phyloP scores from a whole-genome alignment of 345 rosid genomes.

The Aethionema arabicum region DNA sequence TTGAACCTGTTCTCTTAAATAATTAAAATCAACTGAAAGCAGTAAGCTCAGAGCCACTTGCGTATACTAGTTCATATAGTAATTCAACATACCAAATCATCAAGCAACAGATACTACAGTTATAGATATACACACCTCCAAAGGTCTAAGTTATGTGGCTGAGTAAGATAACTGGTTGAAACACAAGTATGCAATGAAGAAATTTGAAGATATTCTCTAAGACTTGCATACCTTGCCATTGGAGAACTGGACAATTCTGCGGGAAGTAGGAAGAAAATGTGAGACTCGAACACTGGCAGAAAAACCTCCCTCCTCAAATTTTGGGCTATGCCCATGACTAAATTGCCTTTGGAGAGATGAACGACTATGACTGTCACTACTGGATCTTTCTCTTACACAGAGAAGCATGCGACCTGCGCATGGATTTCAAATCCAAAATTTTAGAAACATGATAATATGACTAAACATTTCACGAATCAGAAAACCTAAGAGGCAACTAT shows the following conservation, averaged over 20 bases:
- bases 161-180: neutral
- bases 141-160: neutral
- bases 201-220: slow-evolving; percentile 10
- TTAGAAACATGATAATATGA: no score
- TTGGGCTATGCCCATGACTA: slow-evolving; percentile 41
- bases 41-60: slow-evolving; percentile 16
- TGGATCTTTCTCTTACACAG: slow-evolving; percentile 46
- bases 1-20: slow-evolving; percentile 1
- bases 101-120: neutral
- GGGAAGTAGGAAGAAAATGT: slow-evolving; percentile 93
- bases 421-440: neutral
- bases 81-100: slow-evolving; percentile 14
- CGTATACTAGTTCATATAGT: slow-evolving; percentile 2
- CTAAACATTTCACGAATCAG: no score
- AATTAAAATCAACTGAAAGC: neutral
- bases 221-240: slow-evolving; percentile 69
- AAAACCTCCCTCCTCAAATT: slow-evolving; percentile 35
- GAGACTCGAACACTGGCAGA: slow-evolving; percentile 48
- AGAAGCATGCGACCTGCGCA: slow-evolving; percentile 80
- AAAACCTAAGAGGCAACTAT: no score
- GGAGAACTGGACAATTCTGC: slow-evolving; percentile 92
- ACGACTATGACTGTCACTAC: slow-evolving; percentile 35
- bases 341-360: slow-evolving; percentile 42
- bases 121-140: slow-evolving; percentile 14
- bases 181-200: slow-evolving; percentile 1